phyloP scores from a whole-genome alignment of 2,329 filamentous ascomycete genomes.

The Tympanopsis confertula region DNA sequence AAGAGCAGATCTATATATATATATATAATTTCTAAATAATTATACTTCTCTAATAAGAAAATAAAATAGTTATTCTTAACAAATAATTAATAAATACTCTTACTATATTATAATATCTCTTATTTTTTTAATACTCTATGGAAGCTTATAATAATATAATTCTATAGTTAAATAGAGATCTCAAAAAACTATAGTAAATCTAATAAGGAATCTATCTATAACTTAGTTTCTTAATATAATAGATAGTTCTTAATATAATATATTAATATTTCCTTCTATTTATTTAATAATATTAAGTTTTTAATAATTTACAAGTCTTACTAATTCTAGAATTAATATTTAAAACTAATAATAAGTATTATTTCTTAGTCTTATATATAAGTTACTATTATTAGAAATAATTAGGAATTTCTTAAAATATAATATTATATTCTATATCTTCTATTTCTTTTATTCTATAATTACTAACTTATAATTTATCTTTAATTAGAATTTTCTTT shows the following conservation, averaged over 20 bases:
- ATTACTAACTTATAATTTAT: neutral
- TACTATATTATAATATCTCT: neutral
- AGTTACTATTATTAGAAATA: conserved; percentile 1
- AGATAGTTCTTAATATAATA: neutral
- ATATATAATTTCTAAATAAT: neutral
- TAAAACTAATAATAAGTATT: neutral
- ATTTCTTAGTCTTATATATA: neutral
- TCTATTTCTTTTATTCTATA: neutral
- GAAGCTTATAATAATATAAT: too few relatives aligned
- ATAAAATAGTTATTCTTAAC: neutral
- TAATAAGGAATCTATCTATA: too few relatives aligned
- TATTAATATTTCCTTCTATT: neutral
- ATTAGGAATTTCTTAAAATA: conserved; percentile 1
- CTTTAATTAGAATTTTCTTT: conserved; percentile 1
- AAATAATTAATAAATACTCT: neutral
- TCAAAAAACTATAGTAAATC: neutral
- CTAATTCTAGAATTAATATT: neutral
- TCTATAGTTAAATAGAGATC: neutral
- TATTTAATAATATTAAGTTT: neutral
- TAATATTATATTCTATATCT: neutral
- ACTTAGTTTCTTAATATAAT: neutral
- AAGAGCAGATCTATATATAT: neutral
- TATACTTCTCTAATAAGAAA: too few relatives aligned
- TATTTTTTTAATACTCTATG: neutral
- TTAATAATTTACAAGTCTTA: too few relatives aligned